Percentiles rank a stretch among this genome's conserved stretches.
Evolutionary conservation across 2,329 filamentous ascomycete species (phyloP).

Genomic region (Stagonosporopsis tanaceti): DNA sequence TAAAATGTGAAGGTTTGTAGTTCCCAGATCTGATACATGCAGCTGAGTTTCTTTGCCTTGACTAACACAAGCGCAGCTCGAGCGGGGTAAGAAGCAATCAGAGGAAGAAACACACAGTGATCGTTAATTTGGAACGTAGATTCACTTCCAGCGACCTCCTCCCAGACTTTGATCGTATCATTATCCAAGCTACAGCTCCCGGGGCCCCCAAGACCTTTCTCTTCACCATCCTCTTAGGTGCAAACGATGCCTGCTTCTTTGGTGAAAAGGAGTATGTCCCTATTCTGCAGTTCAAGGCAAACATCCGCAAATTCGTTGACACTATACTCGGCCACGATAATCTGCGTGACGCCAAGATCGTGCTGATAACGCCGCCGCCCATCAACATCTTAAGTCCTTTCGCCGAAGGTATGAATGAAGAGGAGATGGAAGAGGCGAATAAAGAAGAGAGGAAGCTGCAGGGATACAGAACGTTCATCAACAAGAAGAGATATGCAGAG

Average conservation of each 20-base stretch:
- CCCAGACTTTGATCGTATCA: slow-evolving; percentile 35
- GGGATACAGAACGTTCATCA: slow-evolving; percentile 48
- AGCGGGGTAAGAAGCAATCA: slow-evolving; percentile 28
- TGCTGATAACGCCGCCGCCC: slow-evolving; percentile 51
- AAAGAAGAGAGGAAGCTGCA: slow-evolving; percentile 22
- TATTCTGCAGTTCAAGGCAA: slow-evolving; percentile 42
- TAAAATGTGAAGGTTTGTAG: slow-evolving; percentile 44
- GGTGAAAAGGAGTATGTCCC: slow-evolving; percentile 39
- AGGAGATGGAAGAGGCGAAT: slow-evolving; percentile 16
- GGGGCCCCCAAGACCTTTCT: slow-evolving; percentile 42
- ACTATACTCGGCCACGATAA: slow-evolving; percentile 42
- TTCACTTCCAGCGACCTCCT: slow-evolving; percentile 40
- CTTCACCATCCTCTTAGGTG: slow-evolving; percentile 52
- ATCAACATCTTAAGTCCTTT: slow-evolving; percentile 37
- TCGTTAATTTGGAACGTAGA: slow-evolving; percentile 19
- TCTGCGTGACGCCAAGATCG: slow-evolving; percentile 44
- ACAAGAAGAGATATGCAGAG: slow-evolving; percentile 51
- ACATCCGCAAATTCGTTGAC: slow-evolving; percentile 48
- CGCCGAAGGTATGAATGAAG: background rate
- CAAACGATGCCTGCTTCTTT: slow-evolving; percentile 50
- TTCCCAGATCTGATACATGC: background rate
- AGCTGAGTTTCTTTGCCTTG: background rate
- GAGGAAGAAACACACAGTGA: background rate
- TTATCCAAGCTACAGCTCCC: slow-evolving; percentile 27
- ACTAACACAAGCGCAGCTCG: slow-evolving; percentile 22